These are phyloP conservation scores for Hypoxylon sp. DNA, from an alignment of 2,329 filamentous ascomycete genomes.

Conservation along the genomic window DNA sequence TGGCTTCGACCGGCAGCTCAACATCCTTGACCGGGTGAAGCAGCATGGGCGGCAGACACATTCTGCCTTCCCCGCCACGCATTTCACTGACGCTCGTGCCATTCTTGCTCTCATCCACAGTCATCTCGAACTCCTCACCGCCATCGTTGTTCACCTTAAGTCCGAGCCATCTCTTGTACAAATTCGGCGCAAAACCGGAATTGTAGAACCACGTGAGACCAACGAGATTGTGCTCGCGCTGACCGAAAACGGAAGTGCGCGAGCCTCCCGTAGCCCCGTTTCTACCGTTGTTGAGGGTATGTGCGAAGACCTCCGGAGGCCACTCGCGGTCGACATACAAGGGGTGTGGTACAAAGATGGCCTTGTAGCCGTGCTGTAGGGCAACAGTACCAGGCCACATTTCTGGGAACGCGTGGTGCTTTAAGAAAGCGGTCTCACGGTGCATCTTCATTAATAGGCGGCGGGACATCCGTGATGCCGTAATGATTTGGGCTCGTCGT, in stretches of 20 bases:
- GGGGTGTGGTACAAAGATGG: slow-evolving; percentile 89
- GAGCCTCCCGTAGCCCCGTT: slow-evolving; percentile 81
- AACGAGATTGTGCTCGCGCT: slow-evolving; percentile 88
- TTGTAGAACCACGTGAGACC: slow-evolving; percentile 95
- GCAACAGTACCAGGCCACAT: slow-evolving; percentile 95
- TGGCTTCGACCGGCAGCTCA: slow-evolving; percentile 71
- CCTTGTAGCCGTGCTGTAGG: slow-evolving; percentile 92
- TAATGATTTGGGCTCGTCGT: slow-evolving; percentile 89
- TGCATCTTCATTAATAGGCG: slow-evolving; percentile 89
- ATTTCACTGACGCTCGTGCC: slow-evolving; percentile 63
- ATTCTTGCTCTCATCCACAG: slow-evolving; percentile 63
- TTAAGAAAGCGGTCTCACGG: slow-evolving; percentile 83
- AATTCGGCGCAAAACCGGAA: slow-evolving; percentile 80
- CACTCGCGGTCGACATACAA: slow-evolving; percentile 89
- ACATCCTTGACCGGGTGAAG: slow-evolving; percentile 89
- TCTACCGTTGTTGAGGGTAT: slow-evolving; percentile 81
- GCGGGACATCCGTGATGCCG: slow-evolving; percentile 84
- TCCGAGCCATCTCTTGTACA: slow-evolving; percentile 90
- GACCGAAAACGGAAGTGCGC: slow-evolving; percentile 79
- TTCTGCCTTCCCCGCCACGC: slow-evolving; percentile 80
- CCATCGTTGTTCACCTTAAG: slow-evolving; percentile 82
- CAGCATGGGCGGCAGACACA: slow-evolving; percentile 92
- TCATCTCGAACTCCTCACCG: slow-evolving; percentile 79
- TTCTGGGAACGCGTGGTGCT: slow-evolving; percentile 92
- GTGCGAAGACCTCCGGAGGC: slow-evolving; percentile 82